Conservation (phyloP, 2,329 filamentous ascomycete species). For the Harringtonia lauricola region DNA sequence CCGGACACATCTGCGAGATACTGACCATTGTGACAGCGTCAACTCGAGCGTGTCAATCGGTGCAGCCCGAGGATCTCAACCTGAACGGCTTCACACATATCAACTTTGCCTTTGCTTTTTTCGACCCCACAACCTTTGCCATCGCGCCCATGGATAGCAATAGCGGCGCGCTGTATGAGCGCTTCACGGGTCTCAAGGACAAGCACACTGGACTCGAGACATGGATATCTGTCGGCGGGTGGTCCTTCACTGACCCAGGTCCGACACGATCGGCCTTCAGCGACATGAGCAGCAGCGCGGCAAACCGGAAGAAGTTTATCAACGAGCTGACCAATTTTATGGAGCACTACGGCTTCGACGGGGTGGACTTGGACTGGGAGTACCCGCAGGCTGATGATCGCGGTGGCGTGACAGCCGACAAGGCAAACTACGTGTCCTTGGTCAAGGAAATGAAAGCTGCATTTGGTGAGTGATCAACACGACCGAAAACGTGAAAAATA, state of each 20-base stretch:
- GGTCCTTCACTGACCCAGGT: slow-evolving; percentile 26
- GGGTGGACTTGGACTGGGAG: slow-evolving; percentile 10
- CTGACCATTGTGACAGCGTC: too few species aligned
- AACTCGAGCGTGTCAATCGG: too few species aligned
- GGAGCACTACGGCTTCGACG: slow-evolving; percentile 7
- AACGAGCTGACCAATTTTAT: slow-evolving; percentile 7
- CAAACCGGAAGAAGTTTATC: slow-evolving; percentile 9
- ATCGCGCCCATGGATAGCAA: slow-evolving; percentile 7
- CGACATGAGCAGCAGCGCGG: slow-evolving; percentile 8
- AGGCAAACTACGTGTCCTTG: too few species aligned
- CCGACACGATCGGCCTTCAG: slow-evolving; percentile 15
- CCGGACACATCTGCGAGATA: too few species aligned
- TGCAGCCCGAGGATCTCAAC: too few species aligned
- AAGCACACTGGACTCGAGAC: slow-evolving; percentile 13
- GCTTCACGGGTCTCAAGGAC: slow-evolving; percentile 20
- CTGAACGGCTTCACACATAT: slow-evolving; percentile 18
- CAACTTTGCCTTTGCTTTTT: slow-evolving; percentile 21
- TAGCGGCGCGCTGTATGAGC: slow-evolving; percentile 13
- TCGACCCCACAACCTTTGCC: slow-evolving; percentile 20
- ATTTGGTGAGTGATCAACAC: too few species aligned
- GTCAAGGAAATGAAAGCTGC: slow-evolving; percentile 8
- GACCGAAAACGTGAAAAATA: too few species aligned
- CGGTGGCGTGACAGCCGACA: too few species aligned
- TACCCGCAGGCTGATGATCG: too few species aligned
- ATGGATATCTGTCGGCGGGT: slow-evolving; percentile 31